These are phyloP conservation scores for Beauveria sp. DNA, from an alignment of 2,329 filamentous ascomycete species.

Conservation along the genomic window DNA sequence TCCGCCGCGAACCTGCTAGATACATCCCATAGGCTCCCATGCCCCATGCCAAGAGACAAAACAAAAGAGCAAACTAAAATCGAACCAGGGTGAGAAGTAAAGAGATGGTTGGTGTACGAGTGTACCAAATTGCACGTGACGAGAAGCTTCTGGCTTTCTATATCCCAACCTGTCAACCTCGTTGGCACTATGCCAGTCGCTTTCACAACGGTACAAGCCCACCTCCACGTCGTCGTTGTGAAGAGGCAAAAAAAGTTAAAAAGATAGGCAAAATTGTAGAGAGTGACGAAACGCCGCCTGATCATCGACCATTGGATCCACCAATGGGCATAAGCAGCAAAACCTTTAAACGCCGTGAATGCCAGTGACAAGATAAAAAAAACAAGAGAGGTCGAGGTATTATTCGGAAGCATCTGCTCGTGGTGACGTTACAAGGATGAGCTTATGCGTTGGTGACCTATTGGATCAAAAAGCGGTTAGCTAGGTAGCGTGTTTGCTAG, in stretches of 20 bases:
- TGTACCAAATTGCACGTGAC: background rate
- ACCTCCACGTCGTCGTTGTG: constrained; percentile 26
- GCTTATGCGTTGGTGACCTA: constrained; percentile 54
- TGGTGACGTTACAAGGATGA: constrained; percentile 17
- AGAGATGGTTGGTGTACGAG: background rate
- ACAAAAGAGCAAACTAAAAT: background rate
- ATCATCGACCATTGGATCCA: constrained; percentile 25
- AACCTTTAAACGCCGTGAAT: constrained; percentile 36
- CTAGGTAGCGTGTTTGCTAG: background rate
- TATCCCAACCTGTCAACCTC: constrained; percentile 5
- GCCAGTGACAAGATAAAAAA: constrained; percentile 22
- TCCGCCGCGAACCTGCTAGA: constrained; percentile 9
- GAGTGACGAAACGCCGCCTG: constrained; percentile 27
- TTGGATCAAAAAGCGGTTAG: constrained; percentile 13
- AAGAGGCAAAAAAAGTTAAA: constrained; percentile 13
- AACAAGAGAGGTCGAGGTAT: constrained; percentile 13
- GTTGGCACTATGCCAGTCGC: constrained; percentile 7
- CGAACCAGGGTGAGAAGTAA: background rate
- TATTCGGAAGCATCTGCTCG: constrained; percentile 9
- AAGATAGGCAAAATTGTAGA: constrained; percentile 19
- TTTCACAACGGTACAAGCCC: constrained; percentile 18
- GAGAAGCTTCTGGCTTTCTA: constrained; percentile 3
- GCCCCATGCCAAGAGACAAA: background rate
- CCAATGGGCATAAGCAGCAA: constrained; percentile 31
- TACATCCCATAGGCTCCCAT: constrained; percentile 7